These are phyloP conservation scores for Physcia stellaris DNA, from an alignment of 495 filamentous ascomycete species.

Conservation along the genomic window DNA sequence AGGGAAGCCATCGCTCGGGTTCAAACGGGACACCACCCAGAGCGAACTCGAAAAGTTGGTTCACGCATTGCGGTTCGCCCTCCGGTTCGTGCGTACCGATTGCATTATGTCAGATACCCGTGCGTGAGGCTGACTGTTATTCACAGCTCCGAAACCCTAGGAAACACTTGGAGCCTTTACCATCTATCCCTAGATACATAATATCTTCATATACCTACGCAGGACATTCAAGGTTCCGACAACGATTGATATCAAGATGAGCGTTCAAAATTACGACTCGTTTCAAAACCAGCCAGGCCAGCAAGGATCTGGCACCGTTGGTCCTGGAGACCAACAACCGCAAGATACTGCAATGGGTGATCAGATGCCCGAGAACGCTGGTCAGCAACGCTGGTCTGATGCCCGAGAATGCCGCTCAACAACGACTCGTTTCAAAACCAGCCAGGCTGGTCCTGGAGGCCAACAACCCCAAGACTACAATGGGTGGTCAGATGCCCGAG, in stretches of 20 bases:
- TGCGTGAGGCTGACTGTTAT: too few relatives aligned
- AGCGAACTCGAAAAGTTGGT: constrained; percentile 98
- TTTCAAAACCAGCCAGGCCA: constrained; percentile 40
- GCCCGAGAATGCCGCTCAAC: constrained; percentile 42
- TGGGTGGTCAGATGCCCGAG: constrained; percentile 27
- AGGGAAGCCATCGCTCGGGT: constrained; percentile 91
- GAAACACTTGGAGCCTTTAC: too few relatives aligned
- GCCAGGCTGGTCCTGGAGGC: constrained; percentile 36
- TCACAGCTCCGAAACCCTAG: too few relatives aligned
- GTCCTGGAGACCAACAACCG: constrained; percentile 37
- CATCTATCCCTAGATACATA: constrained; percentile 8
- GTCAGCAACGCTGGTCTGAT: constrained; percentile 38
- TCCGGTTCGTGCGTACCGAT: too few relatives aligned
- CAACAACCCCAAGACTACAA: constrained; percentile 34
- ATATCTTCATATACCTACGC: too few relatives aligned
- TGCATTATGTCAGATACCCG: too few relatives aligned
- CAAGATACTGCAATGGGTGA: constrained; percentile 30
- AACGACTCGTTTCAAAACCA: constrained; percentile 43
- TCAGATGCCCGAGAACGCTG: constrained; percentile 34
- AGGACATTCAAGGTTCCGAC: too few relatives aligned
- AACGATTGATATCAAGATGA: constrained; percentile 38
- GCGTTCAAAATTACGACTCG: constrained; percentile 46
- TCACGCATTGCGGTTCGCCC: constrained; percentile 98
- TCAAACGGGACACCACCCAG: constrained; percentile 96
- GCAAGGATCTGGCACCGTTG: constrained; percentile 38